phyloP scores from a whole-genome alignment of 768 basidiomycete genomes.

The Suillus lakei region DNA sequence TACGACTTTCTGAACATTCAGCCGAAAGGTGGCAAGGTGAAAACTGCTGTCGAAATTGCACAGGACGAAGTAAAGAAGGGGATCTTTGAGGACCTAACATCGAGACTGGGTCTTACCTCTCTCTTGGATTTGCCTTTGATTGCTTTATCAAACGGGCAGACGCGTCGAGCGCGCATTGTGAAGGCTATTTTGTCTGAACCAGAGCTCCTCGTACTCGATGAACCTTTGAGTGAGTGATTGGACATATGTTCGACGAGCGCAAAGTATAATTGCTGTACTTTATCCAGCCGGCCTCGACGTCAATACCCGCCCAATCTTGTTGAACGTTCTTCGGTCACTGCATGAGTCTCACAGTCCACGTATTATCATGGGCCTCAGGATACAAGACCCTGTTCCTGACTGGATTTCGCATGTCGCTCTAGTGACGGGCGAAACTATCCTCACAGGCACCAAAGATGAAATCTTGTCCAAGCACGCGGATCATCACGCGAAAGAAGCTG shows the following conservation, averaged over 20 bases:
- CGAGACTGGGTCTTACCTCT: conserved; percentile 56
- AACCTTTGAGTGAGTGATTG: conserved; percentile 75
- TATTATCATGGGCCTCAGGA: conserved; percentile 67
- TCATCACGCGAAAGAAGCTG: conserved; percentile 7
- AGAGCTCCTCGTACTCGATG: conserved; percentile 83
- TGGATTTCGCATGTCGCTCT: conserved; percentile 74
- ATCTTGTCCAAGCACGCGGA: conserved; percentile 39
- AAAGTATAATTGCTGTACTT: conserved; percentile 3
- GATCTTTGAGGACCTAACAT: conserved; percentile 58
- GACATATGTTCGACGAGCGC: not conserved
- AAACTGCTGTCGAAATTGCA: conserved; percentile 27
- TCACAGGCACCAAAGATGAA: conserved; percentile 54
- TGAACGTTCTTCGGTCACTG: conserved; percentile 57
- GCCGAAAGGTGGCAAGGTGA: conserved; percentile 23
- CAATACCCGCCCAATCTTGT: conserved; percentile 57
- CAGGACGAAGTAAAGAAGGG: conserved; percentile 32
- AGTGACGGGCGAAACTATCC: conserved; percentile 52
- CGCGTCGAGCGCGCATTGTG: conserved; percentile 81
- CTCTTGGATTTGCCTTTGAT: conserved; percentile 85
- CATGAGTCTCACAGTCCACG: conserved; percentile 56
- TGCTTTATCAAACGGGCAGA: conserved; percentile 92
- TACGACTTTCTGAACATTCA: conserved; percentile 41
- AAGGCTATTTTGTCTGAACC: conserved; percentile 75
- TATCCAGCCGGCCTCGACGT: conserved; percentile 78
- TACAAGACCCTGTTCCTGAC: conserved; percentile 72